Evolutionary conservation across 2,329 filamentous ascomycete genomes (phyloP), one percentile per base, ranked within the genome.

Genomic region (Raffaelea deltoideospora): DNA sequence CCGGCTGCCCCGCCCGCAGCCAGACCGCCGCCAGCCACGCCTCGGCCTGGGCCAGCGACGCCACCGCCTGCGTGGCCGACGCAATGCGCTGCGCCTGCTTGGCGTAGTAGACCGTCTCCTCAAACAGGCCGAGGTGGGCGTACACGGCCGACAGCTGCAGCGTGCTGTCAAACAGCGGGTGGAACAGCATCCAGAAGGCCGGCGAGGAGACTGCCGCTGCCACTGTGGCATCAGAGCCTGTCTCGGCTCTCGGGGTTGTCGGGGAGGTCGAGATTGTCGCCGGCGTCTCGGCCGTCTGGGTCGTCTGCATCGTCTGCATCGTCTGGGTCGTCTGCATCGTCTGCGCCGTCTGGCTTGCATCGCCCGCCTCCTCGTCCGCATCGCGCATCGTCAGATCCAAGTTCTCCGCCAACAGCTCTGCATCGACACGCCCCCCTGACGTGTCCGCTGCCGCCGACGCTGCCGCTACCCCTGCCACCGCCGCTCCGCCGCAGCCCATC

Each of bases 51-150:
- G 69, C 65, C 30, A 62, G 56, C 47, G 71, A 69, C 11, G 76
- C 64, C 26, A 69, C 64, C 0, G 80, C 76, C 33, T 69, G 63
- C 9, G 81, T 71, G n/a, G 69, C 72, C 40, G 69, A 66, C 18
- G 83, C 83, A 41, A 93, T 71, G 48, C 80, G 84, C 37, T 79
- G 65, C 0, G 86, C 86, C 48, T 90, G 81, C 46, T 95, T 80
- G 2, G 80, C 78, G 47, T 93, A 92, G 52, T 87, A 90, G 1
- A 88, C 60, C 2, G 88, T 88, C 53, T 96, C 88, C 41, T 84
- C 77, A 44, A 86, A 84, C 57, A 93, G 71, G 21, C 90, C 90
- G 43, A 90, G 72, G 45, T 93, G 79, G 1, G 80, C 75, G 47
- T 87, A 94, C 1, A 93, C 63, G 4, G 70, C 69, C 1, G 85